These are phyloP conservation scores for Vachellia pachyceras DNA, from an alignment of 306 rosid species.

Conservation along the genomic window DNA sequence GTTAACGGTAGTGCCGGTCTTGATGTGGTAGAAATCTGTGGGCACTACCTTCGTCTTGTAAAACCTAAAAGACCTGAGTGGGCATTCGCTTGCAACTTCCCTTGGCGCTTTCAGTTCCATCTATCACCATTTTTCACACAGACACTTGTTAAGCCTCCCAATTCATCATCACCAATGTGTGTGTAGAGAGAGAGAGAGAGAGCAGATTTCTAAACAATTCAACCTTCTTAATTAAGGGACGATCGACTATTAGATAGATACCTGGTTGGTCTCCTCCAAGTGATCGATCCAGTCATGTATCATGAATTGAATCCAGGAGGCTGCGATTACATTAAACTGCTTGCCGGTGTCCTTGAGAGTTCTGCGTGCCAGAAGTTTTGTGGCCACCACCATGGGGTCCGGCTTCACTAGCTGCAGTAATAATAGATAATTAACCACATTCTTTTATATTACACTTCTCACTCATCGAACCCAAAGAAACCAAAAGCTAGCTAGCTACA, in stretches of 20 bases:
- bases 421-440: too few species aligned
- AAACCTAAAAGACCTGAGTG: slow-evolving; percentile 61
- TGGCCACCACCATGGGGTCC: slow-evolving; percentile 62
- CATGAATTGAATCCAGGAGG: slow-evolving; percentile 77
- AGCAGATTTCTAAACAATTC: too few species aligned
- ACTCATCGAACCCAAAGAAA: too few species aligned
- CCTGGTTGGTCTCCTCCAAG: slow-evolving; percentile 59
- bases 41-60: slow-evolving; percentile 54
- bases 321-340: slow-evolving; percentile 65
- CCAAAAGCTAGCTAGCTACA: too few species aligned
- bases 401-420: slow-evolving; percentile 60
- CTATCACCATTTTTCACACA: too few species aligned
- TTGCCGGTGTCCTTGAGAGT: slow-evolving; percentile 55
- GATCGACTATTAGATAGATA: too few species aligned
- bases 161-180: too few species aligned
- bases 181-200: too few species aligned
- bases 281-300: slow-evolving; percentile 73
- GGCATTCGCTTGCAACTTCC: slow-evolving; percentile 59
- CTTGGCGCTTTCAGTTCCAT: slow-evolving; percentile 50
- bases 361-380: slow-evolving; percentile 55
- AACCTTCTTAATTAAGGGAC: too few species aligned
- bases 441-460: too few species aligned
- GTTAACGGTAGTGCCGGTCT: slow-evolving; percentile 44
- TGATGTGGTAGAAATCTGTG: slow-evolving; percentile 52
- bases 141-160: too few species aligned